These are phyloP conservation scores for Mesembryanthemum crystallinum DNA, from an alignment of 148 eudicot genomes.

Conservation along the genomic window DNA sequence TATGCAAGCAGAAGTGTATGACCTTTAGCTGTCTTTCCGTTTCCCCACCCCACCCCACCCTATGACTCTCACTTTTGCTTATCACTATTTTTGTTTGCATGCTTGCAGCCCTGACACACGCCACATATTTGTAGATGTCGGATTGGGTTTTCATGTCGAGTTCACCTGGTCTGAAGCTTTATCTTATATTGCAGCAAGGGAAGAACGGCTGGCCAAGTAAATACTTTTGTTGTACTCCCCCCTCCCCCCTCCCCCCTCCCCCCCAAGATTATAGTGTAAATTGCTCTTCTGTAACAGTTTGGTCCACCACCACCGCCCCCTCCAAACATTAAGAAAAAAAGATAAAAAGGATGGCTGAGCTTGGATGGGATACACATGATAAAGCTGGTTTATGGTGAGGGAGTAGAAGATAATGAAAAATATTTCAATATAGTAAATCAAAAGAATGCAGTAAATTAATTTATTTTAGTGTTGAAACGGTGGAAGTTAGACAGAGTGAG, in stretches of 20 bases:
- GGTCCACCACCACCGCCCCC: background rate
- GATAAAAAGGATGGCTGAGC: background rate
- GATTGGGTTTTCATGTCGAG: slow-evolving; percentile 90
- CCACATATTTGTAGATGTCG: slow-evolving; percentile 82
- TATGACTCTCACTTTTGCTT: background rate
- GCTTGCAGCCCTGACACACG: slow-evolving; percentile 74
- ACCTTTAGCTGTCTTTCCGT: background rate
- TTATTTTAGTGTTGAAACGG: no score
- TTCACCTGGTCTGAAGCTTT: slow-evolving; percentile 95
- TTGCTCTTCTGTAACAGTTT: background rate
- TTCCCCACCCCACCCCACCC: background rate
- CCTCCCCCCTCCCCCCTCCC: background rate
- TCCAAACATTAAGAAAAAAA: no score
- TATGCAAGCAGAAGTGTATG: slow-evolving; percentile 89
- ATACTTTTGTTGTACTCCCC: background rate
- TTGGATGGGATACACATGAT: background rate
- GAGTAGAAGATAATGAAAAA: background rate
- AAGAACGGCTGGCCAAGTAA: slow-evolving; percentile 73
- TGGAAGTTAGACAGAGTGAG: no score
- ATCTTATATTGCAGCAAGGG: slow-evolving; percentile 59
- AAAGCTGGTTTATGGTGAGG: background rate
- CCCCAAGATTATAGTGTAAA: background rate
- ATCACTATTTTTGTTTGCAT: slow-evolving; percentile 5
- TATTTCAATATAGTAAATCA: no score
- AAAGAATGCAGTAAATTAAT: no score